phyloP scores from a whole-genome alignment of 805 yeast species.

The Suhomyces tanzawaensis region DNA sequence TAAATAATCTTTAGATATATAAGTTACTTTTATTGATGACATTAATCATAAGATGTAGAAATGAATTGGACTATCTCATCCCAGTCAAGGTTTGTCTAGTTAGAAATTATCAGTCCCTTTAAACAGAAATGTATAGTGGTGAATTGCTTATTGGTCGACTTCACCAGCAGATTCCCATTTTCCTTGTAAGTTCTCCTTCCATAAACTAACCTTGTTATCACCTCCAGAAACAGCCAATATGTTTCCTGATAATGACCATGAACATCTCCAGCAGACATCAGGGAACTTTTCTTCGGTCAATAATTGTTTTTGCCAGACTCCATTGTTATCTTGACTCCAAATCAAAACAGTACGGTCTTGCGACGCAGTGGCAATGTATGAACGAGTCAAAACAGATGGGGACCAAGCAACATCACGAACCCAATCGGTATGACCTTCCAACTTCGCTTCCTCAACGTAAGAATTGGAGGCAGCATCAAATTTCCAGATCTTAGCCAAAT shows the following conservation, averaged over 20 bases:
- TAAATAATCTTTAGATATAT: not conserved
- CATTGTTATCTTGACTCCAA: conserved; percentile 82
- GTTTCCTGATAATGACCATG: conserved; percentile 96
- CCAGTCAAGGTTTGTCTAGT: too few relatives aligned
- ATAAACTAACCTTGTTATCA: conserved; percentile 90
- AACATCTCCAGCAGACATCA: conserved; percentile 97
- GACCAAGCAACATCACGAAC: conserved; percentile 99
- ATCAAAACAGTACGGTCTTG: conserved; percentile 93
- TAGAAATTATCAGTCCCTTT: too few relatives aligned
- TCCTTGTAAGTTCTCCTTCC: conserved; percentile 93
- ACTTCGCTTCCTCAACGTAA: conserved; percentile 69
- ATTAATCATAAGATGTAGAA: conserved; percentile 7
- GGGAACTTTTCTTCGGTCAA: conserved; percentile 82
- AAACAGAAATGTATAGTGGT: too few relatives aligned
- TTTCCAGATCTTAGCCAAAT: conserved; percentile 88
- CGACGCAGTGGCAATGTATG: conserved; percentile 94
- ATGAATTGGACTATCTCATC: not conserved
- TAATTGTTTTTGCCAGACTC: conserved; percentile 77
- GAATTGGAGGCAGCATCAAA: conserved; percentile 53
- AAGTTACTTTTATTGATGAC: conserved; percentile 7
- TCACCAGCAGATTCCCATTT: conserved; percentile 98
- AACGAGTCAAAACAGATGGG: conserved; percentile 79
- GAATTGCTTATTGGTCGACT: conserved; percentile 63
- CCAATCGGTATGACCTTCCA: conserved; percentile 96
- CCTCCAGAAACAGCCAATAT: conserved; percentile 95